phyloP scores from a whole-genome alignment of 1,139 yeast species.

The Magnusiomyces ingens region DNA sequence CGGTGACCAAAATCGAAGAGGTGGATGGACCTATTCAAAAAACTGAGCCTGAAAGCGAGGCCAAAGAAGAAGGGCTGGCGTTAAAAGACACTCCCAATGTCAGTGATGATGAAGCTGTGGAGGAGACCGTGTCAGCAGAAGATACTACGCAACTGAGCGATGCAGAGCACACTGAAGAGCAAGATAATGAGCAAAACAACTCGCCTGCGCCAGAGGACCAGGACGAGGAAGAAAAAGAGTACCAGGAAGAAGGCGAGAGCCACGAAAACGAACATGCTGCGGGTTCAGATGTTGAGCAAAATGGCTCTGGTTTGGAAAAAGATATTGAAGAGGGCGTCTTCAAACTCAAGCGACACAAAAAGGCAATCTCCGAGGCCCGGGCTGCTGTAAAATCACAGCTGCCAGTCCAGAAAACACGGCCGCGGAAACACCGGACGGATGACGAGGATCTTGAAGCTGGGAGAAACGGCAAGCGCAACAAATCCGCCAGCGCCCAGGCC shows the following conservation, averaged over 20 bases:
- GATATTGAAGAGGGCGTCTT: slow-evolving; percentile 37
- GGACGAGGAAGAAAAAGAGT: slow-evolving; percentile 23
- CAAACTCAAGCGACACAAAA: slow-evolving; percentile 36
- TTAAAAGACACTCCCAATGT: background rate
- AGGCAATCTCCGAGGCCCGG: slow-evolving; percentile 18
- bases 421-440: slow-evolving; percentile 16
- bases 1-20: background rate
- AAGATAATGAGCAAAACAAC: slow-evolving; percentile 24
- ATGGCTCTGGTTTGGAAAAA: slow-evolving; percentile 23
- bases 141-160: slow-evolving; percentile 8
- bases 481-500: slow-evolving; percentile 19
- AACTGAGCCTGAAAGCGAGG: slow-evolving; percentile 12
- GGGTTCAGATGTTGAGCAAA: slow-evolving; percentile 36
- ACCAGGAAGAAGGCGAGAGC: slow-evolving; percentile 1
- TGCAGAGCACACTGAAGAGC: slow-evolving; percentile 1
- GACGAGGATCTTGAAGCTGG: slow-evolving; percentile 15
- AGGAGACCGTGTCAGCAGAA: background rate
- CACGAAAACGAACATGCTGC: background rate
- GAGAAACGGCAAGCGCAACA: slow-evolving; percentile 9
- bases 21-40: background rate
- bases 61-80: slow-evolving; percentile 8
- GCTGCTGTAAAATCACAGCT: slow-evolving; percentile 14
- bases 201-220: slow-evolving; percentile 27
- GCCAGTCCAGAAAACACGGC: slow-evolving; percentile 19
- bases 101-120: background rate